Conservation (phyloP, 768 basidiomycete species). For the Collybia mongolica region DNA sequence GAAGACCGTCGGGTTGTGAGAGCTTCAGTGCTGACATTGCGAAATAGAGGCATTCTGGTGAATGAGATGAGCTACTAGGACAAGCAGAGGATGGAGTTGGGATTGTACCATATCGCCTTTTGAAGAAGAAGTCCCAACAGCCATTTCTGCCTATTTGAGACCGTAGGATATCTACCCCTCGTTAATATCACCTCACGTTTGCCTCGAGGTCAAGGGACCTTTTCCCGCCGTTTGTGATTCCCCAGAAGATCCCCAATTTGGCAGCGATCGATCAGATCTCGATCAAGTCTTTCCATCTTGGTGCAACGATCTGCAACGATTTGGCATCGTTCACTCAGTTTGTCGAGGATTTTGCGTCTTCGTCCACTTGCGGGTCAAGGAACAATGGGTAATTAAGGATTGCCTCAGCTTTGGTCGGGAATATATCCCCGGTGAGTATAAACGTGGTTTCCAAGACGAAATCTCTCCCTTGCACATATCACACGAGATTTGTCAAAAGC, state of each 20-base stretch:
- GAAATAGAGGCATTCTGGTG: constrained; percentile 24
- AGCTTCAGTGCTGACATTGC: constrained; percentile 16
- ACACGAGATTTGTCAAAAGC: too few species aligned
- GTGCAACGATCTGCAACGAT: background rate
- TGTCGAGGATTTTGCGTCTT: background rate
- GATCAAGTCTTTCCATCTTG: constrained; percentile 8
- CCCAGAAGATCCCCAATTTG: constrained; percentile 2
- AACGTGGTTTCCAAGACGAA: too few species aligned
- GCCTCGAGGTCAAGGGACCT: constrained; percentile 19
- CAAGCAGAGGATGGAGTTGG: constrained; percentile 4
- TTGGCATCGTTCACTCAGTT: background rate
- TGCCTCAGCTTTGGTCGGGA: too few species aligned
- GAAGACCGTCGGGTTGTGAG: constrained; percentile 16
- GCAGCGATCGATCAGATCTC: constrained; percentile 14
- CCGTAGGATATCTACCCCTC: constrained; percentile 19
- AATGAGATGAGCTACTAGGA: background rate
- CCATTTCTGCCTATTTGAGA: constrained; percentile 19
- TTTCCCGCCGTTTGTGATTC: constrained; percentile 11
- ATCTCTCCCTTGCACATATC: too few species aligned
- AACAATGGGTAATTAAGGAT: background rate
- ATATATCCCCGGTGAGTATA: too few species aligned
- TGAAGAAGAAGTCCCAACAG: constrained; percentile 12
- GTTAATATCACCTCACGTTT: constrained; percentile 30
- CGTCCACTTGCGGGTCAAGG: background rate
- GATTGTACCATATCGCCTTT: constrained; percentile 16